A percentile compares a stretch with the other conserved stretches of the same genome.
These are phyloP conservation scores for Bipolaris zeicola DNA, from an alignment of 2,329 filamentous ascomycete species.

Conservation along the genomic window DNA sequence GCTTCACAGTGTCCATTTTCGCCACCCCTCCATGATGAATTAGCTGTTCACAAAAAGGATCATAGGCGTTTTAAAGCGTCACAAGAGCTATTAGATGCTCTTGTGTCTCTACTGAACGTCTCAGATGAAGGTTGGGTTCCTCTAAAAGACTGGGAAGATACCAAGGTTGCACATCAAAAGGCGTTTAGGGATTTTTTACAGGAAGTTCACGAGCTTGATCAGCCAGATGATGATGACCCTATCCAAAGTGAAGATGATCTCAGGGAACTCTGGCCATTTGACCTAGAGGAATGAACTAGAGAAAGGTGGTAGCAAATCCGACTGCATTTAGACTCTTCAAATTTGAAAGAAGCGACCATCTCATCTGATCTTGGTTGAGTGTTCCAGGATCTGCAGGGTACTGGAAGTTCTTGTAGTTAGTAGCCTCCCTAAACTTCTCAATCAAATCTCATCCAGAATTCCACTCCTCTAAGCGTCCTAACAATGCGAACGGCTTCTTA, in stretches of 20 bases:
- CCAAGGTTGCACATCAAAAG: conserved; percentile 36
- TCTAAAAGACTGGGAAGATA: conserved; percentile 41
- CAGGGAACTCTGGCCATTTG: conserved; percentile 47
- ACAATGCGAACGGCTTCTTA: too few relatives aligned
- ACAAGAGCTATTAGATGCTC: conserved; percentile 34
- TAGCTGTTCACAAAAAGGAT: conserved; percentile 36
- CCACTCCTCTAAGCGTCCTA: too few relatives aligned
- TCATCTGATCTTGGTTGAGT: too few relatives aligned
- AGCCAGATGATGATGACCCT: conserved; percentile 43
- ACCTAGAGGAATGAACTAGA: conserved; percentile 12
- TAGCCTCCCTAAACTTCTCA: too few relatives aligned
- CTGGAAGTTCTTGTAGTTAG: too few relatives aligned
- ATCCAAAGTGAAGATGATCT: conserved; percentile 41
- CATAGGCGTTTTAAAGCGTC: conserved; percentile 44
- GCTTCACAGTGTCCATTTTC: conserved; percentile 40
- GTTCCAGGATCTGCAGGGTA: too few relatives aligned
- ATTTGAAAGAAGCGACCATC: too few relatives aligned
- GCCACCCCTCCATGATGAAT: conserved; percentile 32
- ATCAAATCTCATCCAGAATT: too few relatives aligned
- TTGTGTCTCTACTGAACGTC: conserved; percentile 38
- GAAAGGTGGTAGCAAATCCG: too few relatives aligned
- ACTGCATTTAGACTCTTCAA: too few relatives aligned
- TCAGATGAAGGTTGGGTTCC: conserved; percentile 46
- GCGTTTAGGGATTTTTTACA: conserved; percentile 40
- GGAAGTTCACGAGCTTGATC: conserved; percentile 37